Conservation (phyloP, 345 rosid genomes). For the Dovyalis caffra region DNA sequence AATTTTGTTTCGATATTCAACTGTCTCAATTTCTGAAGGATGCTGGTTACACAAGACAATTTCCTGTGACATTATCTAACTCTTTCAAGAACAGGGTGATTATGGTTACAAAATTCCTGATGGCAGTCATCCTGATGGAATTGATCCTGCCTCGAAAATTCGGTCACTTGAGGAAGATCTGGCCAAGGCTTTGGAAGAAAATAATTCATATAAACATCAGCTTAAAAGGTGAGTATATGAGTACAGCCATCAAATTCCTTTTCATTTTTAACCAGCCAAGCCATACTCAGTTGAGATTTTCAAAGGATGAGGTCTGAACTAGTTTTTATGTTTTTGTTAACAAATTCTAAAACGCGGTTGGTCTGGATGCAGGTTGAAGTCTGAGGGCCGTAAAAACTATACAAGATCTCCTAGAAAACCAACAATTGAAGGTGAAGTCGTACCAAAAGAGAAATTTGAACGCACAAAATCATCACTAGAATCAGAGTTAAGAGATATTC, state of each 20-base stretch:
- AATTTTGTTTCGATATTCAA: too few species aligned
- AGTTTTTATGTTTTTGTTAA: neutral
- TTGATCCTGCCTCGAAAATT: constrained; percentile 24
- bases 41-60: too few species aligned
- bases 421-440: constrained; percentile 35
- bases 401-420: constrained; percentile 35
- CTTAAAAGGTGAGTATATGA: constrained; percentile 28
- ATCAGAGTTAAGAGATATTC: constrained; percentile 53
- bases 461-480: constrained; percentile 48
- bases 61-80: too few species aligned
- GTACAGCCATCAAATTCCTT: neutral
- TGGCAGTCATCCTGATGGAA: constrained; percentile 8
- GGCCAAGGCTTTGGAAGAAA: constrained; percentile 31
- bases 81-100: constrained; percentile 22
- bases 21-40: too few species aligned
- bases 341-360: neutral
- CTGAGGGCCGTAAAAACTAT: constrained; percentile 21
- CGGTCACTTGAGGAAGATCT: constrained; percentile 35
- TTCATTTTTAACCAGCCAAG: too few species aligned
- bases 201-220: constrained; percentile 26
- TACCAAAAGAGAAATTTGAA: constrained; percentile 44
- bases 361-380: constrained; percentile 23
- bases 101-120: constrained; percentile 3
- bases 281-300: too few species aligned
- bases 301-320: too few species aligned